These are phyloP conservation scores for Porphyridium purpureum DNA, from an alignment of 23 red algal species.

Conservation along the genomic window DNA sequence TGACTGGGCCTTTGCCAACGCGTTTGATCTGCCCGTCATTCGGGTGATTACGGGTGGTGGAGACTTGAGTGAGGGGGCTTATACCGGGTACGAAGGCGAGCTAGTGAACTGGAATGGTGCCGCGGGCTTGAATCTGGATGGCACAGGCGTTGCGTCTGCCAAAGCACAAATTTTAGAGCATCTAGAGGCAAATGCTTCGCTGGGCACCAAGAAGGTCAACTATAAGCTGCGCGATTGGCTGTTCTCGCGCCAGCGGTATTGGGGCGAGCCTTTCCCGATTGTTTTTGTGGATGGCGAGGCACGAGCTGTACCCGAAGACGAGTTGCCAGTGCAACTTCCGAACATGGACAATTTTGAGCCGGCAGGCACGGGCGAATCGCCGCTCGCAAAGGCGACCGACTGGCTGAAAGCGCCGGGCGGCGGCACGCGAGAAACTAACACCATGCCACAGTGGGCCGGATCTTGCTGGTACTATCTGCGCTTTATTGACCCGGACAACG, in stretches of 20 bases:
- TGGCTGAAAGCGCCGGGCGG: slow-evolving; percentile 54
- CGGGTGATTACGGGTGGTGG: slow-evolving; percentile 34
- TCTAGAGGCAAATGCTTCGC: slow-evolving; percentile 17
- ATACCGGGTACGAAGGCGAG: slow-evolving; percentile 32
- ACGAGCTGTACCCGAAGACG: slow-evolving; percentile 31
- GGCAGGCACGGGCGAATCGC: slow-evolving; percentile 72
- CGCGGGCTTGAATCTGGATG: slow-evolving; percentile 45
- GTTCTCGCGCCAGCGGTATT: slow-evolving; percentile 96
- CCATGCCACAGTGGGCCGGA: slow-evolving; percentile 99
- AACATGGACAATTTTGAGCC: slow-evolving; percentile 46
- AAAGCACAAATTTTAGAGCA: slow-evolving; percentile 33
- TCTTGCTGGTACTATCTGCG: slow-evolving; percentile 99
- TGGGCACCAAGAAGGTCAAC: slow-evolving; percentile 39
- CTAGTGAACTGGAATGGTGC: slow-evolving; percentile 46
- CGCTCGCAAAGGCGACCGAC: slow-evolving; percentile 36
- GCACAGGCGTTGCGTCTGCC: slow-evolving; percentile 19
- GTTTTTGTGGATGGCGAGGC: slow-evolving; percentile 73
- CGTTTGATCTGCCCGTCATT: slow-evolving; percentile 35
- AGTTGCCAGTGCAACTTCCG: slow-evolving; percentile 71
- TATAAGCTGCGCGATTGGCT: slow-evolving; percentile 97
- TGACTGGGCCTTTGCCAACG: slow-evolving; percentile 80
- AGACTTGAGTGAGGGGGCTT: slow-evolving; percentile 24
- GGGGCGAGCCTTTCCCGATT: slow-evolving; percentile 99
- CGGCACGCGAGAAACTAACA: slow-evolving; percentile 76
- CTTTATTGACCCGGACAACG: slow-evolving; percentile 84